Percentiles rank a stretch among this genome's conserved stretches.
Evolutionary conservation across 2,329 filamentous ascomycete species (phyloP).

Genomic region (Penicillium psychrosexuale): DNA sequence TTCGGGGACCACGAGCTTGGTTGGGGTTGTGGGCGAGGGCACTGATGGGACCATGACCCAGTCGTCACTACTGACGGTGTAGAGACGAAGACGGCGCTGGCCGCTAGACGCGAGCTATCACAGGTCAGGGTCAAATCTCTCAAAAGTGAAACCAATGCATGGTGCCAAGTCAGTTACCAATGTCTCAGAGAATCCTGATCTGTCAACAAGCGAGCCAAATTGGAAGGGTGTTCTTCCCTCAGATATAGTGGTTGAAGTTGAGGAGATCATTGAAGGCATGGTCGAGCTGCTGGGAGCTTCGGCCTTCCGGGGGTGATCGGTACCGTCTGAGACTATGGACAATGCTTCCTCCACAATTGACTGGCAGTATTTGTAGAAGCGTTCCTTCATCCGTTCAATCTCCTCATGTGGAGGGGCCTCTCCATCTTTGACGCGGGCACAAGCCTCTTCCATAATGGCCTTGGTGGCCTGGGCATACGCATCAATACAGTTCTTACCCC

Average conservation of each 20-base stretch:
- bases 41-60: constrained; percentile 25
- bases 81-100: constrained; percentile 20
- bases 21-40: constrained; percentile 8
- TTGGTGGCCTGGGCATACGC: constrained; percentile 2
- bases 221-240: not conserved
- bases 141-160: not conserved
- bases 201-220: not conserved
- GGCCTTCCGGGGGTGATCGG: not conserved
- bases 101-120: not conserved
- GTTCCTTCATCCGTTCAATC: constrained; percentile 13
- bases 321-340: not conserved
- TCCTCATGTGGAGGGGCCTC: constrained; percentile 1
- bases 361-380: constrained; percentile 23
- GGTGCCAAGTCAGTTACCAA: not conserved
- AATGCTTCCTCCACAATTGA: not conserved
- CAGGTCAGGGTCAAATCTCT: not conserved
- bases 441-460: constrained; percentile 1
- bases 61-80: constrained; percentile 31
- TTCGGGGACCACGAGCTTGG: constrained; percentile 15
- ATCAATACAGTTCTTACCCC: constrained; percentile 2
- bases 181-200: not conserved
- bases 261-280: not conserved
- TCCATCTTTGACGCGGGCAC: not conserved
- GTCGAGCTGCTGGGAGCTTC: not conserved
- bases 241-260: not conserved